Base-by-base conservation (phyloP, 495 filamentous ascomycete genomes). In the Oleoguttula mirabilis region DNA sequence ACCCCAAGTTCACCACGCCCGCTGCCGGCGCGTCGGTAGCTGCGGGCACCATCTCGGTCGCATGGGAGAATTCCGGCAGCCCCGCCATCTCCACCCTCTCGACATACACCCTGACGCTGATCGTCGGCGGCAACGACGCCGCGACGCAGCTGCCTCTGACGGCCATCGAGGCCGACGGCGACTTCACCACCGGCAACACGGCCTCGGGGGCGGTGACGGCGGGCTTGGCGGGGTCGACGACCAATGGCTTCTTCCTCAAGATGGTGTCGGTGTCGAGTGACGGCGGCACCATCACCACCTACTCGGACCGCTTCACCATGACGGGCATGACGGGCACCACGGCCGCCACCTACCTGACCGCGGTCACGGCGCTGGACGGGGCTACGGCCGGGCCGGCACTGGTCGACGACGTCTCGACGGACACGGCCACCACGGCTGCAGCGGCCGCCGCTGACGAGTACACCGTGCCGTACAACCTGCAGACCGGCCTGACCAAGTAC, bases 241-340 rank as follows among this genome's bases (percentile, higher is more conserved):
- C 15, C 10, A 46, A 46, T 19, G 43, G 30, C 36, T 83, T 79
- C 61, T 86, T 79, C 62, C 60, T 82, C 12, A 73, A 74, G 48
- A 77, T 84, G 50, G 57, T 74, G 35, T 70, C 75, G 14, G 61
- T 67, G 8, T 67, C 70, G 6, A 57, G 58, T 3, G 59, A 64
- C 16, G 69, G 71, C 21, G 71, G 69, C 2, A 64, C 59, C 2
- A 65, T 77, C 0, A 68, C 65, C 32, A 79, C 71, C 47, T 82
- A 71, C 57, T 79, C 78, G 14, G 43, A 57, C 20, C 77, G 77
- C 40, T 86, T 86, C 57, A 70, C 77, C 21, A 55, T 84, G 23
- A 67, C 64, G 7, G 71, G 70, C 54, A 84, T 83, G 79, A 78
- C 71, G 19, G 80, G 80, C 32, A 61, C 63, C 4, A 80, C 81